phyloP scores from a whole-genome alignment of 345 rosid species.

The Murraya koenigii region DNA sequence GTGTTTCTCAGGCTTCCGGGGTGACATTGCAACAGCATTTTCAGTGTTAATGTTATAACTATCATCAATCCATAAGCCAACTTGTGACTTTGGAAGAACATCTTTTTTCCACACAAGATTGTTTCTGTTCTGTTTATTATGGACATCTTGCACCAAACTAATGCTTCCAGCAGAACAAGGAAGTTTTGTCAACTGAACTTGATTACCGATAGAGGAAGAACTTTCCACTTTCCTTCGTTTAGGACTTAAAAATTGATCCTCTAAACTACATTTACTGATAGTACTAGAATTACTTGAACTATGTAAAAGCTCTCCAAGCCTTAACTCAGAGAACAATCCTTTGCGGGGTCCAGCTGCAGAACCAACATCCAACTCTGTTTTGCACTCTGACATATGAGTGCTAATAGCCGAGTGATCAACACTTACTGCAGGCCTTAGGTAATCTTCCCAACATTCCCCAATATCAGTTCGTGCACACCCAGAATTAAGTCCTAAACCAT shows the following conservation, averaged over 20 bases:
- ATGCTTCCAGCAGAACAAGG: conserved; percentile 36
- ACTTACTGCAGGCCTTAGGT: conserved; percentile 20
- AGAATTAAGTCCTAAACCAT: conserved; percentile 37
- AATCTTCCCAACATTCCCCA: conserved; percentile 30
- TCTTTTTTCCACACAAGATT: conserved; percentile 26
- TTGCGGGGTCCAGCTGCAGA: conserved; percentile 33
- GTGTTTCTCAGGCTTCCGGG: conserved; percentile 53
- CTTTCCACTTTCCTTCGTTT: conserved; percentile 53
- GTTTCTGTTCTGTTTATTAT: conserved; percentile 22
- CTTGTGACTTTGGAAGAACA: conserved; percentile 41
- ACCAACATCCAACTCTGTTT: conserved; percentile 29
- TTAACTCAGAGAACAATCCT: conserved; percentile 79
- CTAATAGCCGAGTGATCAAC: conserved; percentile 8
- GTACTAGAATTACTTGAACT: conserved; percentile 35
- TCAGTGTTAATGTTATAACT: conserved; percentile 60
- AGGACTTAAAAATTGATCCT: conserved; percentile 35
- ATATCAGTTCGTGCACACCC: conserved; percentile 13
- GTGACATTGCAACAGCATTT: conserved; percentile 23
- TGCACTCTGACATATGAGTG: conserved; percentile 29
- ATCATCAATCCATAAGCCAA: conserved; percentile 73
- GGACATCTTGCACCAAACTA: conserved; percentile 18
- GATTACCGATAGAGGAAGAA: conserved; percentile 31
- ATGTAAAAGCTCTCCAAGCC: conserved; percentile 56
- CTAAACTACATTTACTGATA: conserved; percentile 29
- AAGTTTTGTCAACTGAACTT: conserved; percentile 21